Evolutionary conservation across 345 rosid genomes (phyloP).

Genomic region (Mallotus nudiflorus): DNA sequence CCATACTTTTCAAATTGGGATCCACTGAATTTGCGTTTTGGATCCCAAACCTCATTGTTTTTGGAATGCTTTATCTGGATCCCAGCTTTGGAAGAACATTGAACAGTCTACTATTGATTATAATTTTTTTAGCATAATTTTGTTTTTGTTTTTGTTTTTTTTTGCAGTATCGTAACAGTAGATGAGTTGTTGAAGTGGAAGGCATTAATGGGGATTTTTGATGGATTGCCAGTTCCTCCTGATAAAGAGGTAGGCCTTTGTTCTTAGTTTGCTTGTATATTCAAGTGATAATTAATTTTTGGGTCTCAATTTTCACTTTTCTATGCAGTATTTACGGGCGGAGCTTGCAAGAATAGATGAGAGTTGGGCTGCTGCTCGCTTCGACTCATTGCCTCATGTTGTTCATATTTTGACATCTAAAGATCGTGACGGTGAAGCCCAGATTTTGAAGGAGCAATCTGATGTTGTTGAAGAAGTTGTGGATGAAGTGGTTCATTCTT

Average conservation of each 20-base stretch:
- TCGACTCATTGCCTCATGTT: slow-evolving; percentile 97
- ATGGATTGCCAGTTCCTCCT: slow-evolving; percentile 86
- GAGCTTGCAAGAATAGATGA: slow-evolving; percentile 80
- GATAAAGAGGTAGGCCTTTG: slow-evolving; percentile 61
- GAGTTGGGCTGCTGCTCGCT: slow-evolving; percentile 92
- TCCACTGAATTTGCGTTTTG: too few species aligned
- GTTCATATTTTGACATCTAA: slow-evolving; percentile 92
- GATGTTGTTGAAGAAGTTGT: slow-evolving; percentile 97
- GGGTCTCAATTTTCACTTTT: slow-evolving; percentile 15
- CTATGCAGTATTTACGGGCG: slow-evolving; percentile 74
- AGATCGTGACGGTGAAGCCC: slow-evolving; percentile 86
- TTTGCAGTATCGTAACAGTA: too few species aligned
- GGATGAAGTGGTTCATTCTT: slow-evolving; percentile 98
- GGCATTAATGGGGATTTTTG: slow-evolving; percentile 66
- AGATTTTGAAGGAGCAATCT: slow-evolving; percentile 76
- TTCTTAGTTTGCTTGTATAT: not conserved
- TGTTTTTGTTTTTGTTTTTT: too few species aligned
- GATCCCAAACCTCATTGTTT: too few species aligned
- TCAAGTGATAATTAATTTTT: not conserved
- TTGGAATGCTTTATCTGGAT: too few species aligned
- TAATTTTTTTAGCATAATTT: too few species aligned
- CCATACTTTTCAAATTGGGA: too few species aligned
- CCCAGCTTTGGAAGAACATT: too few species aligned
- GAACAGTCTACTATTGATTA: too few species aligned
- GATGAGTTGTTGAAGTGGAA: slow-evolving; percentile 19